These are phyloP conservation scores for Ettlia oleoabundans DNA, from an alignment of 139 green algal genomes.

Conservation along the genomic window DNA sequence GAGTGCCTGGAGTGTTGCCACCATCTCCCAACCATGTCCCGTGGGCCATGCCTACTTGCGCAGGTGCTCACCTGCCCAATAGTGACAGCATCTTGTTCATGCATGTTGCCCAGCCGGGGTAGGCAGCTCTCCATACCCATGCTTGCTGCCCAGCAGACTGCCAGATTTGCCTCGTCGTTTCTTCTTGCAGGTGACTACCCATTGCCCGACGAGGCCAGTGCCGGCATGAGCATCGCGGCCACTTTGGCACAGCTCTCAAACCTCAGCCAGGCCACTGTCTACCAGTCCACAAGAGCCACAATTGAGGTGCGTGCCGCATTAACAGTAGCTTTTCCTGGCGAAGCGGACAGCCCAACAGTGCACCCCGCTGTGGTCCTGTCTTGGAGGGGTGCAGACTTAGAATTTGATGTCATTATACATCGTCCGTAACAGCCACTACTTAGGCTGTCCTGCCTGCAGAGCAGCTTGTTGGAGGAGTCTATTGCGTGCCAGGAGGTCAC, in stretches of 20 bases:
- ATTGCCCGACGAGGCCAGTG: background rate
- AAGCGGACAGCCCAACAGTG: too few relatives aligned
- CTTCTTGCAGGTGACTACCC: conserved; percentile 21
- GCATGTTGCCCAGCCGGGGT: too few relatives aligned
- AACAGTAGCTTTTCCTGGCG: too few relatives aligned
- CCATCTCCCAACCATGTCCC: background rate
- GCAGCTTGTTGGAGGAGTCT: background rate
- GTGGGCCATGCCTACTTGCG: conserved; percentile 32
- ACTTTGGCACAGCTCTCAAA: conserved; percentile 48
- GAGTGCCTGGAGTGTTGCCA: conserved; percentile 36
- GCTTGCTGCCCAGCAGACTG: too few relatives aligned
- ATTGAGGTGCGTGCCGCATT: background rate
- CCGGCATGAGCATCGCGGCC: background rate
- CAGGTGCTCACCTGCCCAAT: too few relatives aligned
- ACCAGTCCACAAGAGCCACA: background rate
- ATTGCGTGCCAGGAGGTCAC: background rate
- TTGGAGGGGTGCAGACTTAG: too few relatives aligned
- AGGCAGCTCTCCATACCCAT: too few relatives aligned
- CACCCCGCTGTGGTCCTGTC: too few relatives aligned
- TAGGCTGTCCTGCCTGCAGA: background rate
- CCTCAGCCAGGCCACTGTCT: conserved; percentile 21
- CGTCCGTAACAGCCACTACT: too few relatives aligned
- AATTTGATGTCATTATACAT: too few relatives aligned
- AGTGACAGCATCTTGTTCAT: too few relatives aligned
- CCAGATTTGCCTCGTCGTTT: background rate